Base-by-base conservation (phyloP, 1,139 yeast genomes). In the Candida neerlandica region DNA sequence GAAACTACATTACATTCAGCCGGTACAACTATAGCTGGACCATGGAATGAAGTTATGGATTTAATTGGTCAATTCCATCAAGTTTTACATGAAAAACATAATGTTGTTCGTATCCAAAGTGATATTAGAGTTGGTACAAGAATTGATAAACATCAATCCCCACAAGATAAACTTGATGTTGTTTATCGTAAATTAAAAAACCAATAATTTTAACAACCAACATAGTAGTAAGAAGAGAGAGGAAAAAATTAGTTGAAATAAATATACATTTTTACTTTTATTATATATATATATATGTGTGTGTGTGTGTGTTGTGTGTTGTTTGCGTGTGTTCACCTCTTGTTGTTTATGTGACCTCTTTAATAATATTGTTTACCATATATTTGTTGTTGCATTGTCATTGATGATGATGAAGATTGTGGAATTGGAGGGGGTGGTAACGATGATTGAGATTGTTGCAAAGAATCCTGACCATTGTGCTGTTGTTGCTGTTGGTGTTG, bases 21-120 rank as follows among this genome's bases (percentile, higher is more conserved):
- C 1, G 96, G 96, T 5, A 89, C 96, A 9, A 89, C 96, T 4
- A 86, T 89, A 60, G 88, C 87, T 59, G 97, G 97, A 0, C 91
- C 91, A n/a, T 90, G 96, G 96, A 82, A 84, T 60, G 89, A 86
- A 49, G 96, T 90, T 2, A 86, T 85, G 82, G 81, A 75, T 29
- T 70, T 88, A 49, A 86, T 90, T 58, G 96, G 96, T n/a, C 78
- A 81, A 57, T 71, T 89, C 59, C 97, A 90, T 60, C 84, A 85
- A 59, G 71, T 73, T 45, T 78, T 89, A 45, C 97, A 90, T 61
- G 71, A 70, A 5, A 71, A 70, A 19, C 50, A 52, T 30, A 96
- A 95, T 1, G 82, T 87, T 14, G 78, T 85, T 12, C 76, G 97
- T 61, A 83, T 89, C 48, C 97, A 90, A 63, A 83, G 90, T 55